These are phyloP conservation scores for Pestalotiopsis sp. DNA, from an alignment of 2,329 filamentous ascomycete genomes.

Conservation along the genomic window DNA sequence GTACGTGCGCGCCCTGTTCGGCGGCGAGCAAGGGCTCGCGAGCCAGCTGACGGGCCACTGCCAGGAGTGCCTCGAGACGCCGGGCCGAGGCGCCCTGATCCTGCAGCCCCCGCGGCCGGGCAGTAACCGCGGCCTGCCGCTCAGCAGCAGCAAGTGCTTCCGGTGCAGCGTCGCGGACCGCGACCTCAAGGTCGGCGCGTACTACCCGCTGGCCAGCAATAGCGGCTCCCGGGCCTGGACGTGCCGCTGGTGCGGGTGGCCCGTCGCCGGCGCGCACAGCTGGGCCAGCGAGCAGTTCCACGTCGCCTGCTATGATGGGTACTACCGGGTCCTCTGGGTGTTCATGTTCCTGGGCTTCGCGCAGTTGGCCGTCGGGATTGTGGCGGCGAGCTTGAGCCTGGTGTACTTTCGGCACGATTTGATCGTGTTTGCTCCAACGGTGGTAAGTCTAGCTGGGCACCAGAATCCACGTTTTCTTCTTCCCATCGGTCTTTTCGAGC, in stretches of 20 bases:
- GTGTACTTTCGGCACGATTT: slow-evolving; percentile 32
- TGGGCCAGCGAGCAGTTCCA: slow-evolving; percentile 43
- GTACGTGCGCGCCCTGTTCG: slow-evolving; percentile 38
- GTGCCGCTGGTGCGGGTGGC: slow-evolving; percentile 47
- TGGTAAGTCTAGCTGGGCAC: slow-evolving; percentile 27
- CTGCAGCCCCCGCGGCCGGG: slow-evolving; percentile 31
- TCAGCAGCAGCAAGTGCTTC: slow-evolving; percentile 41
- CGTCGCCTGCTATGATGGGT: slow-evolving; percentile 37
- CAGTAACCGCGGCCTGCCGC: not conserved
- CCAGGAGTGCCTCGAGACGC: slow-evolving; percentile 38
- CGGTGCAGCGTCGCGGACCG: slow-evolving; percentile 35
- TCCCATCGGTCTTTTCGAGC: too few species aligned
- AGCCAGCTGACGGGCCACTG: slow-evolving; percentile 40
- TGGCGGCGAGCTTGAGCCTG: slow-evolving; percentile 40
- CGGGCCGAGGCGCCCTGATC: slow-evolving; percentile 32
- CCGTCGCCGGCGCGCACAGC: slow-evolving; percentile 31
- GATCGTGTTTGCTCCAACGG: slow-evolving; percentile 29
- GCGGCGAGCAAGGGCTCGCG: slow-evolving; percentile 28
- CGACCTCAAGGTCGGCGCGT: slow-evolving; percentile 39
- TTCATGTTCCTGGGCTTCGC: slow-evolving; percentile 40
- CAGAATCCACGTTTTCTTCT: slow-evolving; percentile 7
- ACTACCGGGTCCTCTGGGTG: slow-evolving; percentile 35
- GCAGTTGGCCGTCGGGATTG: slow-evolving; percentile 37
- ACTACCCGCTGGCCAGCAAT: slow-evolving; percentile 35
- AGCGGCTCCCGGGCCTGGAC: slow-evolving; percentile 31